Evolutionary conservation across 1,284 basidiomycete species (phyloP).

Genomic region (Puccinia novopanici): DNA sequence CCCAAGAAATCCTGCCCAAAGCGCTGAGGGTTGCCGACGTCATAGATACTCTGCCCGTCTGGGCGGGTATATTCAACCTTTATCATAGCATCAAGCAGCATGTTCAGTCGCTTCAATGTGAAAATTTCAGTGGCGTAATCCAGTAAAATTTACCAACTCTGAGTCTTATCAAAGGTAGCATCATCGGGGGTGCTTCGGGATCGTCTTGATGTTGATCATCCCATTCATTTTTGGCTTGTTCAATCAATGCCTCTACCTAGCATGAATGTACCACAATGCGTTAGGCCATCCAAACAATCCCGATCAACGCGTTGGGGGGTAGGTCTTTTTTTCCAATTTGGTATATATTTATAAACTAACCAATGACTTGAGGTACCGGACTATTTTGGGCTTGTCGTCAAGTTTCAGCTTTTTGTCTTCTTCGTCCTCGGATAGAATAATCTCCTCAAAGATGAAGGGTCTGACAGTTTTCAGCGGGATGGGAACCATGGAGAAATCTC

Average conservation of each 20-base stretch:
- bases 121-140: background rate
- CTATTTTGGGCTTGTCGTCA: conserved; percentile 75
- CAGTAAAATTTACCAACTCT: conserved; percentile 64
- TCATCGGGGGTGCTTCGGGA: conserved; percentile 63
- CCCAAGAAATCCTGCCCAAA: conserved; percentile 95
- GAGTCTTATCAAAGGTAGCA: conserved; percentile 86
- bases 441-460: conserved; percentile 88
- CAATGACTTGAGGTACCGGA: conserved; percentile 73
- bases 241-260: conserved; percentile 78
- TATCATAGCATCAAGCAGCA: background rate
- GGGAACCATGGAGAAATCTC: conserved; percentile 80
- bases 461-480: conserved; percentile 86
- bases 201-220: conserved; percentile 70
- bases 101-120: background rate
- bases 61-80: conserved; percentile 75
- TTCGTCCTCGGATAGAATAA: conserved; percentile 73
- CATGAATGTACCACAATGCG: background rate
- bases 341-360: conserved; percentile 60
- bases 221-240: conserved; percentile 75
- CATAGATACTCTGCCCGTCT: conserved; percentile 68
- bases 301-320: background rate
- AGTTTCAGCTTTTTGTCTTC: conserved; percentile 69
- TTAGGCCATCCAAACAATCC: conserved; percentile 16
- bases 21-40: conserved; percentile 90
- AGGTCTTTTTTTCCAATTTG: background rate